Conservation (phyloP, 257 asterid species). For the Vinca minor region DNA sequence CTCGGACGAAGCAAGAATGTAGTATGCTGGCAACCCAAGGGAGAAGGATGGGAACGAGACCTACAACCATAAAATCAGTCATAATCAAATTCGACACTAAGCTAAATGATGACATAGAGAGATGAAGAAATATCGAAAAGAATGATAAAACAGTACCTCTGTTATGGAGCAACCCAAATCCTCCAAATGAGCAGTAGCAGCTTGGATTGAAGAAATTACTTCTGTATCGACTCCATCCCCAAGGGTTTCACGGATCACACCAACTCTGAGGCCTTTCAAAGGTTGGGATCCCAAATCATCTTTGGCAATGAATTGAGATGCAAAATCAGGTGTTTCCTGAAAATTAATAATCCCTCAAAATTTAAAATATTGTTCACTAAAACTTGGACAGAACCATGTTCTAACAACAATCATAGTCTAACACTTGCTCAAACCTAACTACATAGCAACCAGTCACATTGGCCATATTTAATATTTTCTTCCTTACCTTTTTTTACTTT, state of each 20-base stretch:
- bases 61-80: conserved; percentile 29
- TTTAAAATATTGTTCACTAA: no score
- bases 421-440: background rate
- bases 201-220: conserved; percentile 56
- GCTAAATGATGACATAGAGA: background rate
- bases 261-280: conserved; percentile 77
- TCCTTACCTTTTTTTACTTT: background rate
- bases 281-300: conserved; percentile 69
- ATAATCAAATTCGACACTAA: background rate
- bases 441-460: background rate
- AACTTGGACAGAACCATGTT: no score
- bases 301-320: conserved; percentile 46
- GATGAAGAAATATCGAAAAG: background rate
- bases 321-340: conserved; percentile 75
- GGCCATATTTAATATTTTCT: background rate
- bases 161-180: conserved; percentile 67
- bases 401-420: background rate
- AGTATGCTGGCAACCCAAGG: conserved; percentile 95
- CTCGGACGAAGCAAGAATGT: conserved; percentile 88
- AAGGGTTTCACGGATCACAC: conserved; percentile 84
- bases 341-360: conserved; percentile 17
- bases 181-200: conserved; percentile 82
- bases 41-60: conserved; percentile 88
- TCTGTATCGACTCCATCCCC: conserved; percentile 74
- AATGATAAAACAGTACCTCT: conserved; percentile 43